These are phyloP conservation scores for Exophiala viscosa DNA, from an alignment of 2,329 filamentous ascomycete genomes.

Conservation along the genomic window DNA sequence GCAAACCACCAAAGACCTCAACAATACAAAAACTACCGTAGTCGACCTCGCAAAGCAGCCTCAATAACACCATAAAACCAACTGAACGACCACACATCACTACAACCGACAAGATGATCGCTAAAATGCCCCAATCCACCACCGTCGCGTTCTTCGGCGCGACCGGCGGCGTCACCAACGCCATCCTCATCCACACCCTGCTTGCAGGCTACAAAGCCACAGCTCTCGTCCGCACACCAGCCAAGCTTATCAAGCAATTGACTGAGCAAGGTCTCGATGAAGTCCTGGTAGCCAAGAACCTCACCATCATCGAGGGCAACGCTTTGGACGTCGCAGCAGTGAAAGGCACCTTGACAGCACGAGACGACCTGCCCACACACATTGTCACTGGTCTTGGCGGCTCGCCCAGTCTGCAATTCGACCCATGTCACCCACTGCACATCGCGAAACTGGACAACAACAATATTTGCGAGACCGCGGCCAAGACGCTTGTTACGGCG, in stretches of 20 bases:
- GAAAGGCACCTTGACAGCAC: conserved; percentile 36
- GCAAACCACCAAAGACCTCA: neutral
- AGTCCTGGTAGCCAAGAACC: conserved; percentile 35
- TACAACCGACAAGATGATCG: conserved; percentile 2
- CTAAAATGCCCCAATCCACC: conserved; percentile 5
- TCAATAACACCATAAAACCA: neutral
- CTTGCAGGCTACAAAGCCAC: conserved; percentile 40
- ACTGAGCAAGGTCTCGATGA: conserved; percentile 37
- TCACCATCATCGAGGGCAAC: conserved; percentile 49
- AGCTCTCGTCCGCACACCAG: conserved; percentile 49
- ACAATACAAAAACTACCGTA: too few species aligned
- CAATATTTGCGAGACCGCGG: conserved; percentile 34
- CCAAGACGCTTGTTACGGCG: conserved; percentile 30
- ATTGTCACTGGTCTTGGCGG: conserved; percentile 49
- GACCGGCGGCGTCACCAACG: conserved; percentile 47
- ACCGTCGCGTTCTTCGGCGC: conserved; percentile 52
- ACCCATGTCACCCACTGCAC: conserved; percentile 28
- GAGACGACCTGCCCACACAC: conserved; percentile 36
- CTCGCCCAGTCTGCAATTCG: conserved; percentile 22
- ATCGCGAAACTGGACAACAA: conserved; percentile 34
- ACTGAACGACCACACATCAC: neutral
- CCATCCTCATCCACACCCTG: conserved; percentile 44
- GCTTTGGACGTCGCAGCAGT: conserved; percentile 43
- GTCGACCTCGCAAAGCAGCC: neutral
- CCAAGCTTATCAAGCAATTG: conserved; percentile 47